phyloP scores from a whole-genome alignment of 106 monocot genomes.

The Acorus gramineus region DNA sequence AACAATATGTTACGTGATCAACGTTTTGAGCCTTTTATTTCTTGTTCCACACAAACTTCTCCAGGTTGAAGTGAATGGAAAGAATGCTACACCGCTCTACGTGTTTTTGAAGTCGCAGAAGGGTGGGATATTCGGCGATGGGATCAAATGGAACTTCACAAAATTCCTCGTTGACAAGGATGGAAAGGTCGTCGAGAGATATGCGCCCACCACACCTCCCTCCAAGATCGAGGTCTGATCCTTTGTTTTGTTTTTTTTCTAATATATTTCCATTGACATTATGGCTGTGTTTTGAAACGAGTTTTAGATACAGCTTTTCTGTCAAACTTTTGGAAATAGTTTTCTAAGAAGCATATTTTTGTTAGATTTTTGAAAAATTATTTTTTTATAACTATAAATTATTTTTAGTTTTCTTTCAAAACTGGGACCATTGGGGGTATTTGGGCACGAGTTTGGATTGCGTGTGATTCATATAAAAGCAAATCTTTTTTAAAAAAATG shows the following conservation, averaged over 20 bases:
- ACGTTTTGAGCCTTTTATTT: too few species aligned
- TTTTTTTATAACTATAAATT: too few species aligned
- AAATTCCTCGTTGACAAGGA: constrained; percentile 36
- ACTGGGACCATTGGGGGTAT: too few species aligned
- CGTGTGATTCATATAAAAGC: too few species aligned
- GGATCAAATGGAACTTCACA: constrained; percentile 47
- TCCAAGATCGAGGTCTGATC: constrained; percentile 37
- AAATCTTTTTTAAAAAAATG: too few species aligned
- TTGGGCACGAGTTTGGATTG: too few species aligned
- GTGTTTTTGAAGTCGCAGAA: constrained; percentile 37
- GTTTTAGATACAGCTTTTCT: too few species aligned
- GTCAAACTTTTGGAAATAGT: too few species aligned
- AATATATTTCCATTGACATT: neutral
- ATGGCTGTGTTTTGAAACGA: neutral
- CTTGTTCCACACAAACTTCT: neutral
- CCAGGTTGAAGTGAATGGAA: constrained; percentile 42
- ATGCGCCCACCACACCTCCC: constrained; percentile 37
- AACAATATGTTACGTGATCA: too few species aligned
- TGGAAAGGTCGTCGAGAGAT: constrained; percentile 32
- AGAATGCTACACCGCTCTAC: constrained; percentile 29
- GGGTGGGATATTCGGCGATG: constrained; percentile 27
- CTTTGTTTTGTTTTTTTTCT: neutral
- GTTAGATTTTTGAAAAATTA: too few species aligned
- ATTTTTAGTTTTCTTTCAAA: too few species aligned
- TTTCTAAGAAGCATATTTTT: too few species aligned